Percentiles rank a stretch among this genome's conserved stretches.
Conservation (phyloP, 1,284 basidiomycete species). For the Trichosporon faecale region DNA sequence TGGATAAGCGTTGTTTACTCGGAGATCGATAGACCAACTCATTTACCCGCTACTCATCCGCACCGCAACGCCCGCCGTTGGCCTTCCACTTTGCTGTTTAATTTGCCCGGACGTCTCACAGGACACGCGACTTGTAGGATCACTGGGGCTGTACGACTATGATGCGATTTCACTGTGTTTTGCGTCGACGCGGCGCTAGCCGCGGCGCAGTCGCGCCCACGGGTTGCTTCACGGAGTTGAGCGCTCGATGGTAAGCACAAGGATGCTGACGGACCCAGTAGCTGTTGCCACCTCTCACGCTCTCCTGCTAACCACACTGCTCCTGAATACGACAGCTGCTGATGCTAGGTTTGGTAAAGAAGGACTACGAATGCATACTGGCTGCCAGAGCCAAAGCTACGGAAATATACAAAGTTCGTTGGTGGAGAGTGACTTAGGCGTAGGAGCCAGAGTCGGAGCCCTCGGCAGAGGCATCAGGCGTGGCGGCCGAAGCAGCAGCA, state of each 20-base stretch:
- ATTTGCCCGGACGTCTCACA: constrained; percentile 7
- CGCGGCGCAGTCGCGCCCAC: not conserved
- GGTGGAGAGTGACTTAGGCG: not conserved
- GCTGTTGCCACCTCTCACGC: too few species aligned
- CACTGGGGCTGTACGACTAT: constrained; percentile 9
- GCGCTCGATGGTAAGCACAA: not conserved
- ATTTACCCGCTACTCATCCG: constrained; percentile 4
- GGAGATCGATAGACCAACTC: constrained; percentile 9
- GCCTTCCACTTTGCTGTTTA: constrained; percentile 5
- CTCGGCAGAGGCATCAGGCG: not conserved
- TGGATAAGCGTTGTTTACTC: not conserved
- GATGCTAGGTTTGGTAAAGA: not conserved
- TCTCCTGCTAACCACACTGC: too few species aligned
- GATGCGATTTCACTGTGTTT: constrained; percentile 2
- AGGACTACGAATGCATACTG: not conserved
- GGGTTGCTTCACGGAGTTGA: not conserved
- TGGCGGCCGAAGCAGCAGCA: not conserved
- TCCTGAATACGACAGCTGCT: too few species aligned
- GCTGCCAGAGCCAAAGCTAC: not conserved
- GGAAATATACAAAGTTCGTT: not conserved
- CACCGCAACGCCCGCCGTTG: not conserved
- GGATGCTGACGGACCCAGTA: not conserved
- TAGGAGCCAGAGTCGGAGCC: not conserved
- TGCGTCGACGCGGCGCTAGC: not conserved
- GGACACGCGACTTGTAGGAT: constrained; percentile 10